Evolutionary conservation across 139 green algal species (phyloP).

Genomic region (Coelastrella sp.): DNA sequence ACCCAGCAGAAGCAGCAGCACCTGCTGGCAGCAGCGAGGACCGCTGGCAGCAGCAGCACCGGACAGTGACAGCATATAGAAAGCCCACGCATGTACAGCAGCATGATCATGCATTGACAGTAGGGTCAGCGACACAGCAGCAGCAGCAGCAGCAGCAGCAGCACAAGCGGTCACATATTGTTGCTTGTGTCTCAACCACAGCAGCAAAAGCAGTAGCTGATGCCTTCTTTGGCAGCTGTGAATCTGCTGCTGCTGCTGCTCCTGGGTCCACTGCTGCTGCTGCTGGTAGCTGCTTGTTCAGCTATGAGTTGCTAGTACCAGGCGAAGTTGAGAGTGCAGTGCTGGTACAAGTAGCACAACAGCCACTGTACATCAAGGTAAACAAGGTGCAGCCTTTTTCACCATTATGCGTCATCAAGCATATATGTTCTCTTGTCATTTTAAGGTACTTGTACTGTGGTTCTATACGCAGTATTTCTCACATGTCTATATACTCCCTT

Average conservation of each 20-base stretch:
- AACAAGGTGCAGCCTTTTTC: neutral
- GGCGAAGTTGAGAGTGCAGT: conserved; percentile 44
- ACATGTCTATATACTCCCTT: no score
- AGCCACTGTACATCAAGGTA: conserved; percentile 35
- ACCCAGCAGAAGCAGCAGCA: neutral
- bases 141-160: neutral
- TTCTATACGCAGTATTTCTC: no score
- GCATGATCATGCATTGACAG: neutral
- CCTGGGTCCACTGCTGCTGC: neutral
- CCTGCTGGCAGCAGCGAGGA: neutral
- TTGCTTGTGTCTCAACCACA: conserved; percentile 30
- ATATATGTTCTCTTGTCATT: no score
- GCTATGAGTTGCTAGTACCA: conserved; percentile 43
- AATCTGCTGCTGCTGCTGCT: neutral
- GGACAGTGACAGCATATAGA: no score
- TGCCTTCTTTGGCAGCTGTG: conserved; percentile 16
- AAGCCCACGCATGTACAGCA: no score
- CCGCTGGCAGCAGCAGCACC: neutral
- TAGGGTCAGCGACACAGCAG: neutral
- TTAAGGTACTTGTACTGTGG: no score
- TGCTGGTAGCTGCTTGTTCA: neutral
- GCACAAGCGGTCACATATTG: conserved; percentile 14
- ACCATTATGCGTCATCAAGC: no score
- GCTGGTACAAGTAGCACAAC: conserved; percentile 40
- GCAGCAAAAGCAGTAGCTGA: conserved; percentile 30